phyloP scores from a whole-genome alignment of 805 yeast species.

The Scheffersomyces lignosus region DNA sequence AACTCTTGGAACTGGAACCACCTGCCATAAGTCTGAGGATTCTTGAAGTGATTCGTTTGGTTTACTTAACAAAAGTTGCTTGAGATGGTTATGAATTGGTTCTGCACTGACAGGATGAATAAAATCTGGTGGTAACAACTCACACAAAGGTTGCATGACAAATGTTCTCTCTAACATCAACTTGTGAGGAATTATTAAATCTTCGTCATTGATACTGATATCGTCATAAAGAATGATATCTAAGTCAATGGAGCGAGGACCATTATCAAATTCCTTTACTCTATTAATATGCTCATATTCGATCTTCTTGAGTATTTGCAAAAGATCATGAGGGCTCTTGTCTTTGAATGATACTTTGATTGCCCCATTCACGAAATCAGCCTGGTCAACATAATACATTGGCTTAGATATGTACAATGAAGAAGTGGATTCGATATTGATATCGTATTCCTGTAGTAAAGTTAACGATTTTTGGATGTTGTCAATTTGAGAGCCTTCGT shows the following conservation, averaged over 20 bases:
- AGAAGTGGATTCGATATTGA: conserved; percentile 62
- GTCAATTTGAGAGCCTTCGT: conserved; percentile 66
- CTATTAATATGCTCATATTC: conserved; percentile 74
- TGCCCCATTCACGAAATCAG: conserved; percentile 82
- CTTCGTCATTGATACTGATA: conserved; percentile 51
- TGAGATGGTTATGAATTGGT: conserved; percentile 67
- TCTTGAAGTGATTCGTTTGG: conserved; percentile 48
- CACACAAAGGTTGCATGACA: conserved; percentile 87
- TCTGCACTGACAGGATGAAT: conserved; percentile 87
- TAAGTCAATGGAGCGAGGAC: conserved; percentile 89
- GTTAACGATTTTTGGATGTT: conserved; percentile 61
- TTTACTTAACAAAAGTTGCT: conserved; percentile 40
- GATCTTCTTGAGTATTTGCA: conserved; percentile 64
- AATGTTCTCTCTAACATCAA: conserved; percentile 87
- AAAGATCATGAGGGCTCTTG: conserved; percentile 59
- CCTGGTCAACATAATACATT: conserved; percentile 84
- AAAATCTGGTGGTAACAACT: conserved; percentile 63
- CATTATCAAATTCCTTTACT: conserved; percentile 79
- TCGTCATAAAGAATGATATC: conserved; percentile 79
- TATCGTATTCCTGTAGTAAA: conserved; percentile 38
- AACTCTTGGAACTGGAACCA: conserved; percentile 46
- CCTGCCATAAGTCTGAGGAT: conserved; percentile 48
- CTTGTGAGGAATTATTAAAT: conserved; percentile 79
- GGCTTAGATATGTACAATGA: conserved; percentile 87
- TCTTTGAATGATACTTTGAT: conserved; percentile 61